These are phyloP conservation scores for Backusella sp. DNA, from an alignment of 192 early-diverging fungal genomes.

Conservation along the genomic window DNA sequence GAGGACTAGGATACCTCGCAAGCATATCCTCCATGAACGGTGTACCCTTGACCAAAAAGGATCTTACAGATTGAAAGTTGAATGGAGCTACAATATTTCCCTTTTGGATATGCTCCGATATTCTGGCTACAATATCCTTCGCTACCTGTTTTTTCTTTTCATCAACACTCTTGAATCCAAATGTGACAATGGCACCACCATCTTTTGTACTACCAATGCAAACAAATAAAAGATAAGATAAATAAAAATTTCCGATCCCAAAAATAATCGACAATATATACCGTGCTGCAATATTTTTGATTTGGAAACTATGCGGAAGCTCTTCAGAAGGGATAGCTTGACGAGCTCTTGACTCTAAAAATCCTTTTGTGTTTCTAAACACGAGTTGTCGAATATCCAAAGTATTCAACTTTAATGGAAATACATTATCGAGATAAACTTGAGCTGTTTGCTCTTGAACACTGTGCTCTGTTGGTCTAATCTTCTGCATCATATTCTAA, in stretches of 20 bases:
- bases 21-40: constrained; percentile 77
- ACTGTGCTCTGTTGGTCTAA: background rate
- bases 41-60: constrained; percentile 66
- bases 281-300: constrained; percentile 52
- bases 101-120: constrained; percentile 55
- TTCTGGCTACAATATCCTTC: constrained; percentile 40
- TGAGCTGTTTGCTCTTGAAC: constrained; percentile 6
- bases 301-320: constrained; percentile 49
- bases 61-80: constrained; percentile 60
- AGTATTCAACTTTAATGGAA: constrained; percentile 32
- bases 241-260: background rate
- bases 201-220: constrained; percentile 31
- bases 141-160: constrained; percentile 31
- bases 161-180: constrained; percentile 40
- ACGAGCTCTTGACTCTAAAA: constrained; percentile 19
- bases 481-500: background rate
- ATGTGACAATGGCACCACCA: constrained; percentile 51
- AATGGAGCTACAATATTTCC: constrained; percentile 61
- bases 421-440: constrained; percentile 43
- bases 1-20: constrained; percentile 46
- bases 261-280: constrained; percentile 8
- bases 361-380: constrained; percentile 16
- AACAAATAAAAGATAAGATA: background rate
- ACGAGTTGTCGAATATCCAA: constrained; percentile 39
- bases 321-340: constrained; percentile 37